Percentiles rank a stretch among this genome's conserved stretches.
Evolutionary conservation across 768 basidiomycete genomes (phyloP).

Genomic region (Trametes sanguinea): DNA sequence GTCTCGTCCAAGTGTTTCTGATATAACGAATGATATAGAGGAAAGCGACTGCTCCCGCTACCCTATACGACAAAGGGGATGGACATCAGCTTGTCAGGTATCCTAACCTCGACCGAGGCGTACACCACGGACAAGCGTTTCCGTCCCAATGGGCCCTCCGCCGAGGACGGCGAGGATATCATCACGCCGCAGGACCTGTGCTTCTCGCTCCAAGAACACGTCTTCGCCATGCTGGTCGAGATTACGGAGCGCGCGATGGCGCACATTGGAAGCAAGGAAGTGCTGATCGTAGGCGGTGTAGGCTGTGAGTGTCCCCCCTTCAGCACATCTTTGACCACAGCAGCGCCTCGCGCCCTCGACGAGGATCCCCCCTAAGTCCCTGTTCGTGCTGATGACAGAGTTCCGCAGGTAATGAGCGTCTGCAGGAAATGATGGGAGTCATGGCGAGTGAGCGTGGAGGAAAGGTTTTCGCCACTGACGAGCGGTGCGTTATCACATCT

Average conservation of each 20-base stretch:
- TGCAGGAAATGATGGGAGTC: conserved; percentile 99
- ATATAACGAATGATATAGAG: conserved; percentile 47
- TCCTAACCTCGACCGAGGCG: conserved; percentile 84
- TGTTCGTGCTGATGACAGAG: background rate
- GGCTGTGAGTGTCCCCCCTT: conserved; percentile 72
- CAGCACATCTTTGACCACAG: background rate
- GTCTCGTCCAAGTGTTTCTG: background rate
- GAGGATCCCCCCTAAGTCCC: background rate
- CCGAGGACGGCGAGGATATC: conserved; percentile 57
- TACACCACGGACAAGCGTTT: conserved; percentile 88
- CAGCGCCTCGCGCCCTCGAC: background rate
- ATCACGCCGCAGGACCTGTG: conserved; percentile 97
- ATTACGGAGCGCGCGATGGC: conserved; percentile 99
- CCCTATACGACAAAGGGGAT: conserved; percentile 99
- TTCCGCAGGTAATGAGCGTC: conserved; percentile 75
- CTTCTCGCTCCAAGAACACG: conserved; percentile 94
- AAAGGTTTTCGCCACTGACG: conserved; percentile 92
- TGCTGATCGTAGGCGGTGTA: conserved; percentile 98
- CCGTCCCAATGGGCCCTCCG: conserved; percentile 45
- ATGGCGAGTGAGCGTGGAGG: conserved; percentile 93
- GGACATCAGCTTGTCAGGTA: conserved; percentile 96
- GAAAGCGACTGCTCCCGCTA: conserved; percentile 76
- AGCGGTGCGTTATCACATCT: conserved; percentile 57
- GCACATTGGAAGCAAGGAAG: conserved; percentile 94
- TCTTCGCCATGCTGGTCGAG: conserved; percentile 98